These are phyloP conservation scores for Cytospora chrysosperma DNA, from an alignment of 2,329 filamentous ascomycete species.

Conservation along the genomic window DNA sequence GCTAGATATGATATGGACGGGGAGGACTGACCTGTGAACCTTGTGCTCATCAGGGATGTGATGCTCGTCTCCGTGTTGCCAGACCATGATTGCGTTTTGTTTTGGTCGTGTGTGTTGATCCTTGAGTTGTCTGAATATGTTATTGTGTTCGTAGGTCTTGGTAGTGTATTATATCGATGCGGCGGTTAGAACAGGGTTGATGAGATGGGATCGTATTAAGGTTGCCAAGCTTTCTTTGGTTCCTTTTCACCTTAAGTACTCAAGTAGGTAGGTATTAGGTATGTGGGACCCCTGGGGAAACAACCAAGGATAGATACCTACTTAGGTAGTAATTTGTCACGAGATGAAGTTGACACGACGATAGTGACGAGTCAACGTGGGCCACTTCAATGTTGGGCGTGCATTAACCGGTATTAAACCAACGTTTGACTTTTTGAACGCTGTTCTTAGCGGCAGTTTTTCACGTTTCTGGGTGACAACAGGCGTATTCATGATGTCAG, in stretches of 20 bases:
- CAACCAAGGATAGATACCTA: neutral
- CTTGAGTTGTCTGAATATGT: too few species aligned
- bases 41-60: slow-evolving; percentile 50
- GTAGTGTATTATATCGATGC: too few species aligned
- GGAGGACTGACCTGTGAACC: slow-evolving; percentile 43
- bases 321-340: neutral
- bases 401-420: too few species aligned
- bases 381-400: too few species aligned
- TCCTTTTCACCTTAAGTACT: neutral
- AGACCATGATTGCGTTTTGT: slow-evolving; percentile 43
- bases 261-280: too few species aligned
- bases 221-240: slow-evolving; percentile 1
- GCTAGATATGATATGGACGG: too few species aligned
- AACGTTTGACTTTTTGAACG: too few species aligned
- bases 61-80: slow-evolving; percentile 50
- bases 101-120: neutral
- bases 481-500: slow-evolving; percentile 18
- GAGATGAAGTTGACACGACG: too few species aligned
- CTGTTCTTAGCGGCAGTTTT: neutral
- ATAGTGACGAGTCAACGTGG: neutral
- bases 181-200: neutral
- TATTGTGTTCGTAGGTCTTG: too few species aligned
- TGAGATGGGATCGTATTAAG: neutral
- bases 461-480: neutral
- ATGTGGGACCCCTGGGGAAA: too few species aligned